Conservation (phyloP, 2,329 filamentous ascomycete genomes). For the Hypoxylon sp. region DNA sequence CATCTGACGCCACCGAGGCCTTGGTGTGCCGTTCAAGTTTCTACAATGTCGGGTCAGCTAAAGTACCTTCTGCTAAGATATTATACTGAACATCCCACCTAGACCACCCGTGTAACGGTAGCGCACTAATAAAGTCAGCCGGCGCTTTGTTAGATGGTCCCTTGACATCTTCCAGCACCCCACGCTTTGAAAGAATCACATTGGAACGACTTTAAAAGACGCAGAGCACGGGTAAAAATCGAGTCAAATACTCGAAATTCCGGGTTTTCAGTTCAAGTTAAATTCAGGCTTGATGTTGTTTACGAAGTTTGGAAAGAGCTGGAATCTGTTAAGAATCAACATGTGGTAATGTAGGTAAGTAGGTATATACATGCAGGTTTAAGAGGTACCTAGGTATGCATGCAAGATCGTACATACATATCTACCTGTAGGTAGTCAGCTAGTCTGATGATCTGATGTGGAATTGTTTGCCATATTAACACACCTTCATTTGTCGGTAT, state of each 20-base stretch:
- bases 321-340: neutral
- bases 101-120: neutral
- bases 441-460: neutral
- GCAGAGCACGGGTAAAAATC: conserved; percentile 4
- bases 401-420: neutral
- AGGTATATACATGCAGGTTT: neutral
- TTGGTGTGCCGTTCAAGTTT: conserved; percentile 12
- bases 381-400: neutral
- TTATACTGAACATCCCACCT: conserved; percentile 3
- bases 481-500: conserved; percentile 1
- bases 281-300: neutral
- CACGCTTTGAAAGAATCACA: conserved; percentile 9
- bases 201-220: conserved; percentile 2
- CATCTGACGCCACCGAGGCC: conserved; percentile 11
- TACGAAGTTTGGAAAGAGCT: neutral
- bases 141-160: neutral
- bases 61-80: neutral
- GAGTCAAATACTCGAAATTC: neutral
- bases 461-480: conserved; percentile 5
- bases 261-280: no score
- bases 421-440: neutral
- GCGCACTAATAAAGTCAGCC: conserved; percentile 4
- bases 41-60: neutral
- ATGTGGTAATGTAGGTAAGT: no score
- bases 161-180: conserved; percentile 22